These are phyloP conservation scores for Monosporozyma aerobia DNA, from an alignment of 805 yeast genomes.

Conservation along the genomic window DNA sequence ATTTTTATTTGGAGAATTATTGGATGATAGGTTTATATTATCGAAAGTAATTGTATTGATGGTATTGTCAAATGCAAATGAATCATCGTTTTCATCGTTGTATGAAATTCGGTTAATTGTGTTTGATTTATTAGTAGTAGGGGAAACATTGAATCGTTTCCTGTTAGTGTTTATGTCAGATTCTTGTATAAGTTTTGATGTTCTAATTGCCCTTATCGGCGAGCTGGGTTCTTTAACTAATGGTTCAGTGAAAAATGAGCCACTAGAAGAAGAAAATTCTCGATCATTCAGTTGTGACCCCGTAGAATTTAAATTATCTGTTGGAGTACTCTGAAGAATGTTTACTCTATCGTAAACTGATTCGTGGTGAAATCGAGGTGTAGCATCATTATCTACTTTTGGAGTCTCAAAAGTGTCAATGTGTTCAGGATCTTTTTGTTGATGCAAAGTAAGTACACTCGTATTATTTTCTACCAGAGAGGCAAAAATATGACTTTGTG, in stretches of 20 bases:
- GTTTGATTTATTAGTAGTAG: not conserved
- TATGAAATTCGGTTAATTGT: not conserved
- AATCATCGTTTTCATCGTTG: not conserved
- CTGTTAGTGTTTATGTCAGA: not conserved
- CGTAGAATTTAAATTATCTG: not conserved
- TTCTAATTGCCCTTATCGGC: slow-evolving; percentile 15
- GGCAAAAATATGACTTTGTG: slow-evolving; percentile 1
- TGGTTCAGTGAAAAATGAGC: not conserved
- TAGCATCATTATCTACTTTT: not conserved
- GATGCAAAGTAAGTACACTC: not conserved
- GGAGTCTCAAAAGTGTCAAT: not conserved
- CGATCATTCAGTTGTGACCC: not conserved
- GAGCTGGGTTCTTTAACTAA: slow-evolving; percentile 2
- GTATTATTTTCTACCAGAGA: not conserved
- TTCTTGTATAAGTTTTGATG: slow-evolving; percentile 11
- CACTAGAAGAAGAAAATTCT: not conserved
- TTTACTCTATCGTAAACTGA: slow-evolving; percentile 1
- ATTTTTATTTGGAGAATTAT: not conserved
- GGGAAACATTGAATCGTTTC: not conserved
- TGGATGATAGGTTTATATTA: not conserved
- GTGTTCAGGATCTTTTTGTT: not conserved
- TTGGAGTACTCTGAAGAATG: not conserved
- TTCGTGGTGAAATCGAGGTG: not conserved
- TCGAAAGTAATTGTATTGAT: not conserved
- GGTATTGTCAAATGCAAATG: slow-evolving; percentile 2